Conservation (phyloP, 495 filamentous ascomycete species). For the Penicillium cinerascens region DNA sequence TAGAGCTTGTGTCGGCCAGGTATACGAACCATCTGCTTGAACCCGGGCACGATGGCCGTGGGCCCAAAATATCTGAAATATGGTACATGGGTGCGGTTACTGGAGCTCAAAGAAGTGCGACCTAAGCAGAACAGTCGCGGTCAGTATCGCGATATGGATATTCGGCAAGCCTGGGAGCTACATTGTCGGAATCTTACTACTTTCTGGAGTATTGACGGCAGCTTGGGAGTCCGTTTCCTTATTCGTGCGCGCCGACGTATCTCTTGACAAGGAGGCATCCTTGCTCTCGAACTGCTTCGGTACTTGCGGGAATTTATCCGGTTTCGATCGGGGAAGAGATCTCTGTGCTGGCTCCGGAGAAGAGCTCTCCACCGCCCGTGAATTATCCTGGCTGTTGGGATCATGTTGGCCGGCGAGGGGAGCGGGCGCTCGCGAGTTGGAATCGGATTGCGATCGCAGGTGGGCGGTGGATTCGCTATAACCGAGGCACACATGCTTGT, state of each 20-base stretch:
- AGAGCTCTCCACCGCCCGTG: constrained; percentile 25
- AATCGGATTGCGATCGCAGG: constrained; percentile 37
- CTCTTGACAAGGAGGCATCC: constrained; percentile 14
- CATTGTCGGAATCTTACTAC: constrained; percentile 28
- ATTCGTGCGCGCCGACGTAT: constrained; percentile 19
- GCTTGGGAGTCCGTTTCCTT: constrained; percentile 34
- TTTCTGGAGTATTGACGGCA: constrained; percentile 36
- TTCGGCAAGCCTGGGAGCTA: background rate
- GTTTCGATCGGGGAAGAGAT: constrained; percentile 1
- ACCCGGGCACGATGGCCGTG: constrained; percentile 86
- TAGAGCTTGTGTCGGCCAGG: background rate
- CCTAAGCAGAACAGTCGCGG: constrained; percentile 16
- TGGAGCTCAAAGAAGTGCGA: constrained; percentile 41
- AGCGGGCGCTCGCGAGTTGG: constrained; percentile 25
- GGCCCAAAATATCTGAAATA: constrained; percentile 88
- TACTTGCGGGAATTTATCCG: constrained; percentile 19
- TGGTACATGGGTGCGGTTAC: constrained; percentile 63
- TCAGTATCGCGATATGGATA: constrained; percentile 12
- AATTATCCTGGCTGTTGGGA: constrained; percentile 7
- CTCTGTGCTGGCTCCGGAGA: constrained; percentile 26
- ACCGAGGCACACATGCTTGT: constrained; percentile 67
- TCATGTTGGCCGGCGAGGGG: constrained; percentile 21
- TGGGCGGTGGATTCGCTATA: constrained; percentile 71
- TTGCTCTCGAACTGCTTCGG: constrained; percentile 16
- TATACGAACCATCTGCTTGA: constrained; percentile 73